Conservation (phyloP, 106 monocot genomes). For the Cymbidium sinense region DNA sequence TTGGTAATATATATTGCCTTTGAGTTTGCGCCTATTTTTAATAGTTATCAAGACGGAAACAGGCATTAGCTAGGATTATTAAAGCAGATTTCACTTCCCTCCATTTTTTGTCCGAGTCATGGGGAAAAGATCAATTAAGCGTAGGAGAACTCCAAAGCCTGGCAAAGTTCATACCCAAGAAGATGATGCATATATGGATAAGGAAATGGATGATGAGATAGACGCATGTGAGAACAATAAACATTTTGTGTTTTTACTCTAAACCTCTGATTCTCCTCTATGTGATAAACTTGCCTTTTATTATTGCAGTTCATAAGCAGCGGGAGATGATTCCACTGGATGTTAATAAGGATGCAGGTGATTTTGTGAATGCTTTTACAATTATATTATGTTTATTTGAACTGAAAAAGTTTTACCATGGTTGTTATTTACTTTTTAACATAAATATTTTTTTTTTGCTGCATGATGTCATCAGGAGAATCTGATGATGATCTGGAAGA, state of each 20-base stretch:
- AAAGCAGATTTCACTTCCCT: background rate
- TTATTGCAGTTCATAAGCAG: slow-evolving; percentile 72
- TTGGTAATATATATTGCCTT: background rate
- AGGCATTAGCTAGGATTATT: background rate
- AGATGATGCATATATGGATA: background rate
- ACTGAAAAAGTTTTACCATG: background rate
- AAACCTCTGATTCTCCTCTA: background rate
- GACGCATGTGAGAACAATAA: background rate
- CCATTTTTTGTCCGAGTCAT: background rate
- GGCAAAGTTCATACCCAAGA: background rate
- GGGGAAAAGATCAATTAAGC: slow-evolving; percentile 4
- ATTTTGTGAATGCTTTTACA: background rate
- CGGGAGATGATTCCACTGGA: slow-evolving; percentile 73
- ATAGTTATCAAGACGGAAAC: background rate
- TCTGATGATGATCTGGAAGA: slow-evolving; percentile 64
- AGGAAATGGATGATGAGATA: slow-evolving; percentile 5
- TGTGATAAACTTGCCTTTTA: background rate
- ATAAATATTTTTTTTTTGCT: background rate
- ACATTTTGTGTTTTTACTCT: background rate
- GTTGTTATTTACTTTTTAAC: background rate
- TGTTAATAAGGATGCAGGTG: slow-evolving; percentile 21
- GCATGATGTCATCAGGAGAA: slow-evolving; percentile 7
- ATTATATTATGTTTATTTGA: background rate
- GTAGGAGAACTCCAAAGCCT: background rate
- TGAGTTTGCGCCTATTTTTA: background rate